These are phyloP conservation scores for Hypsizygus marmoreus DNA, from an alignment of 768 basidiomycete genomes.

Conservation along the genomic window DNA sequence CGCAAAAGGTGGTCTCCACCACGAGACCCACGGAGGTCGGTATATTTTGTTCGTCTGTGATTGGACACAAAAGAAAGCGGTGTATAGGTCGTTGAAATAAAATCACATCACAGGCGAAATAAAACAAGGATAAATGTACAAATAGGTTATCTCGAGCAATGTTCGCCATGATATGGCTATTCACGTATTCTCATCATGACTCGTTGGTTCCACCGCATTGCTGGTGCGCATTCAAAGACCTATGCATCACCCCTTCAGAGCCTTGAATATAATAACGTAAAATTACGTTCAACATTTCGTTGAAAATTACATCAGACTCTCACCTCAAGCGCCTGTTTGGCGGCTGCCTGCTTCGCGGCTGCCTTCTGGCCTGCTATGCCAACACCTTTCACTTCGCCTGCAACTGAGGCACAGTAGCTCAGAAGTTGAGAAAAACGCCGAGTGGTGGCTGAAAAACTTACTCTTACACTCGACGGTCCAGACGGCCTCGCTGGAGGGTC, in stretches of 20 bases:
- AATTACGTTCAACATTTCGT: background rate
- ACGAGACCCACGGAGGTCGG: too few relatives aligned
- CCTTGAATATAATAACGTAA: slow-evolving; percentile 2
- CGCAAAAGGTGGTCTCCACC: too few relatives aligned
- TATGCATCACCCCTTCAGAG: background rate
- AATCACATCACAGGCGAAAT: too few relatives aligned
- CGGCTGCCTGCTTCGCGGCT: slow-evolving; percentile 50
- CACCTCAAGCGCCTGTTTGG: slow-evolving; percentile 44
- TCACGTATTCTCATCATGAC: too few relatives aligned
- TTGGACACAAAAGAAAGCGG: too few relatives aligned
- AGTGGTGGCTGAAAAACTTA: slow-evolving; percentile 27
- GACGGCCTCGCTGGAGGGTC: slow-evolving; percentile 39
- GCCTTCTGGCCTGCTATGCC: slow-evolving; percentile 45
- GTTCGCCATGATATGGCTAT: background rate
- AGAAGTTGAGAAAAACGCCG: slow-evolving; percentile 7
- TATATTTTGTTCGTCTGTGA: too few relatives aligned
- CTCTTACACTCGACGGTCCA: slow-evolving; percentile 66
- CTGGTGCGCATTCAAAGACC: background rate
- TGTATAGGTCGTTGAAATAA: too few relatives aligned
- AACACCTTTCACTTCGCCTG: slow-evolving; percentile 47
- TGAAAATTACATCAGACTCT: slow-evolving; percentile 4
- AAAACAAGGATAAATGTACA: too few relatives aligned
- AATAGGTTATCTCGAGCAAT: background rate
- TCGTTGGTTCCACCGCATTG: background rate
- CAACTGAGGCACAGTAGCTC: slow-evolving; percentile 44